Percentiles rank a stretch among this genome's conserved stretches.
Conservation (phyloP, 768 basidiomycete species). For the Lactarius hengduanensis region DNA sequence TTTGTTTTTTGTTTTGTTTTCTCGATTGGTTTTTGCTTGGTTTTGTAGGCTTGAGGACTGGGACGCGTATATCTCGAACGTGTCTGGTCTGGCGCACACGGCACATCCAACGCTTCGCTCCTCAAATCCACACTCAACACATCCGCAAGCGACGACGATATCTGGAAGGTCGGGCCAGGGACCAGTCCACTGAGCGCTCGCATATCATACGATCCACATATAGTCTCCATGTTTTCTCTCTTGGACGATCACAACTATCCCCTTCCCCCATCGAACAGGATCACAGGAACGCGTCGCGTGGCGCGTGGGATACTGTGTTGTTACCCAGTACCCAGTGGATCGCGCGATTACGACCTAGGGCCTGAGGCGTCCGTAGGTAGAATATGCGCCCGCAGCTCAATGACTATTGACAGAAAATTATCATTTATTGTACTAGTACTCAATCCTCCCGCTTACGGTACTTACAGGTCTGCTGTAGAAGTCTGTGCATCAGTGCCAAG, state of each 20-base stretch:
- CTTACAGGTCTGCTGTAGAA: not conserved
- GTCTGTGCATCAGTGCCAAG: not conserved
- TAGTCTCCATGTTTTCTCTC: not conserved
- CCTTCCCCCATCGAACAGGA: not conserved
- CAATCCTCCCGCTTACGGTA: not conserved
- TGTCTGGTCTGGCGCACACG: slow-evolving; percentile 22
- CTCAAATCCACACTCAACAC: not conserved
- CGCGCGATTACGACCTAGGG: not conserved
- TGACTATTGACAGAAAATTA: not conserved
- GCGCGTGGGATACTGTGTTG: not conserved
- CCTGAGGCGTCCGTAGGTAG: not conserved
- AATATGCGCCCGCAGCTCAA: not conserved
- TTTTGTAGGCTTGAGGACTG: slow-evolving; percentile 26
- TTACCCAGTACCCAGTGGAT: too few relatives aligned
- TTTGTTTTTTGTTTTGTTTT: not conserved
- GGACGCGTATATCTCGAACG: slow-evolving; percentile 26
- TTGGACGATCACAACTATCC: not conserved
- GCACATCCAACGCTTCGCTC: slow-evolving; percentile 2
- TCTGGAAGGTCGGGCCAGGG: slow-evolving; percentile 15
- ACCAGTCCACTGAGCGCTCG: slow-evolving; percentile 8
- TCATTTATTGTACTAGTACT: not conserved
- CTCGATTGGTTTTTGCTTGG: not conserved
- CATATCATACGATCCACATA: not conserved
- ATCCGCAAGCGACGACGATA: not conserved
- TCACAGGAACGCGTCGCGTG: not conserved